Conservation (phyloP, 306 rosid species). For the Fragaria nilgerrensis region DNA sequence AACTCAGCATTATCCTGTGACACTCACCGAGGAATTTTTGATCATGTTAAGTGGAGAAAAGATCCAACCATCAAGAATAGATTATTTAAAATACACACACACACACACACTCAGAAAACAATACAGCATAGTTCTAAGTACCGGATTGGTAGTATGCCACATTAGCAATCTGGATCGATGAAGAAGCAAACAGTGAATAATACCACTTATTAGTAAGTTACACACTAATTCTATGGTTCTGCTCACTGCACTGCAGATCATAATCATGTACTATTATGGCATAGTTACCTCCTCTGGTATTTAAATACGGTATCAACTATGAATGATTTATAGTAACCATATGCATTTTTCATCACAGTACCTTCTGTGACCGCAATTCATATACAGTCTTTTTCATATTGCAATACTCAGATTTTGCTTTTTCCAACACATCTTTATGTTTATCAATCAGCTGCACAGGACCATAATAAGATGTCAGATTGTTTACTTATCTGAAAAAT, state of each 20-base stretch:
- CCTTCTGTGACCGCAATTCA: slow-evolving; percentile 80
- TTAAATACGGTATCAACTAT: background rate
- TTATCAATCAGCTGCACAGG: slow-evolving; percentile 57
- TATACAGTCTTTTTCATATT: slow-evolving; percentile 65
- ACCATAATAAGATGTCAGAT: background rate
- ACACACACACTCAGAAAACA: too few species aligned
- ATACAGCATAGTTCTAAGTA: background rate
- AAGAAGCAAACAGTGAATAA: background rate
- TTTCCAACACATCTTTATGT: slow-evolving; percentile 58
- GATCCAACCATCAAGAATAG: background rate
- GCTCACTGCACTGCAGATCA: background rate
- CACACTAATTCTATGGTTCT: background rate
- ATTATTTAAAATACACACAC: background rate
- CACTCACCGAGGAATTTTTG: background rate
- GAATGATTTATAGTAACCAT: slow-evolving; percentile 16
- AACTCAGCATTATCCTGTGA: slow-evolving; percentile 85
- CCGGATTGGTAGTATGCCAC: background rate
- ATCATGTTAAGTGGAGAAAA: background rate
- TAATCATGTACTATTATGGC: background rate
- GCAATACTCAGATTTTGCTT: slow-evolving; percentile 58
- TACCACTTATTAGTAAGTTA: background rate
- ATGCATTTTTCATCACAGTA: too few species aligned
- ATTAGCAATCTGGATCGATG: background rate
- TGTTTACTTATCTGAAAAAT: background rate
- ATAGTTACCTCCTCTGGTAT: background rate